These are phyloP conservation scores for Hypoxylon crocopeplum DNA, from an alignment of 495 filamentous ascomycete genomes.

Conservation along the genomic window DNA sequence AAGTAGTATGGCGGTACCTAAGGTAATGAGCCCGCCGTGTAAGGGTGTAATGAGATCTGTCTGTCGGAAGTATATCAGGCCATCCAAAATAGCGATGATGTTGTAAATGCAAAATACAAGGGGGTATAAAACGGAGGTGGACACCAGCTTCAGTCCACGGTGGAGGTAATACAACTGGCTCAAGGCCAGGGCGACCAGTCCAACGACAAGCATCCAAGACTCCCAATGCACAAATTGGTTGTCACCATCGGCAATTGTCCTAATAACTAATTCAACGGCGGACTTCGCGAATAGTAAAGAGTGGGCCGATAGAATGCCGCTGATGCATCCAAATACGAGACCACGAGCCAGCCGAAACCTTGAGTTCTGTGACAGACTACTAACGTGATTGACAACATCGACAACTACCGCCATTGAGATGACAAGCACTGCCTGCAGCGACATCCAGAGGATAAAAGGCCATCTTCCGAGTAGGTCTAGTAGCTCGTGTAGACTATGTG, in stretches of 20 bases:
- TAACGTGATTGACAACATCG: constrained; percentile 60
- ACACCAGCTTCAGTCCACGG: constrained; percentile 89
- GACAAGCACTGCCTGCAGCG: constrained; percentile 74
- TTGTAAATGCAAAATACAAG: constrained; percentile 99
- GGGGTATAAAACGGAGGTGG: constrained; percentile 95
- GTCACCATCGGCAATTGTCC: constrained; percentile 81
- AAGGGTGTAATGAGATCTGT: constrained; percentile 75
- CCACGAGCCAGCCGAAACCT: constrained; percentile 83
- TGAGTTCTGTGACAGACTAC: constrained; percentile 57
- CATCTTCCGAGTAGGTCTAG: constrained; percentile 74
- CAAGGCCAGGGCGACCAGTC: constrained; percentile 81
- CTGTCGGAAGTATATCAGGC: constrained; percentile 95
- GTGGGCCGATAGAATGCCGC: constrained; percentile 93
- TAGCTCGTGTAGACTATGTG: constrained; percentile 84
- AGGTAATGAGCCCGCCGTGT: constrained; percentile 81
- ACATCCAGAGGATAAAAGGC: constrained; percentile 92
- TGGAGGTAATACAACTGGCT: constrained; percentile 96
- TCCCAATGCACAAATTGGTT: constrained; percentile 99
- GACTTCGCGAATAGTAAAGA: constrained; percentile 93
- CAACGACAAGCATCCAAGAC: constrained; percentile 91
- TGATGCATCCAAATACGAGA: constrained; percentile 86
- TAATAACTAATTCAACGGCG: constrained; percentile 94
- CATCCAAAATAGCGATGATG: constrained; percentile 97
- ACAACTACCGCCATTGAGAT: constrained; percentile 68
- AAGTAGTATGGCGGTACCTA: constrained; percentile 87